phyloP scores from a whole-genome alignment of 2,329 filamentous ascomycete genomes.

The Shiraia sp. region DNA sequence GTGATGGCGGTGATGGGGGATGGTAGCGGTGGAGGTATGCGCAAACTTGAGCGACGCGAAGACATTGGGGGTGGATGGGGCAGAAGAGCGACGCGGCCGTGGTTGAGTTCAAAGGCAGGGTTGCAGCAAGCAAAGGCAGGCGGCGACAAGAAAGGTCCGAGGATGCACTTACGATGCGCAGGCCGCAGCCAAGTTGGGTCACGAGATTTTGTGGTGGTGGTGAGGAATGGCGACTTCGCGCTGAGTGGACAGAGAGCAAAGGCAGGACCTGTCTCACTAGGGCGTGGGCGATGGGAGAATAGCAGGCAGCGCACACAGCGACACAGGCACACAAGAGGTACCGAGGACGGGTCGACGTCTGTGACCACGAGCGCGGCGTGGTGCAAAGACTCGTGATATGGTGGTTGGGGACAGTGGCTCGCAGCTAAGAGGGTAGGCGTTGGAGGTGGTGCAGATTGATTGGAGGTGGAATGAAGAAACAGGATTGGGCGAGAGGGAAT shows the following conservation, averaged over 20 bases:
- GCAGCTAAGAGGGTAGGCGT: conserved; percentile 8
- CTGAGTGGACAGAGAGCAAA: conserved; percentile 26
- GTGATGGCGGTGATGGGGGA: too few relatives aligned
- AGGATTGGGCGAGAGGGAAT: conserved; percentile 30
- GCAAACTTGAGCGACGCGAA: too few relatives aligned
- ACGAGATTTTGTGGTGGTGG: conserved; percentile 39
- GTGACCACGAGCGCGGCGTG: conserved; percentile 26
- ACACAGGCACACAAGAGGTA: too few relatives aligned
- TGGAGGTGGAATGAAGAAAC: conserved; percentile 28
- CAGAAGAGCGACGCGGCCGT: conserved; percentile 6
- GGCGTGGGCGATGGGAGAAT: conserved; percentile 14
- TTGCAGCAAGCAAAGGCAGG: conserved; percentile 7
- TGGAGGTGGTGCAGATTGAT: conserved; percentile 30
- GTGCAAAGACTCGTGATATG: conserved; percentile 32
- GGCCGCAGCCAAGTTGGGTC: conserved; percentile 39
- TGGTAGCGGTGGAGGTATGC: too few relatives aligned
- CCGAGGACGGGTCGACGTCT: conserved; percentile 17
- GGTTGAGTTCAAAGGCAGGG: conserved; percentile 11
- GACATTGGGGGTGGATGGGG: conserved; percentile 10
- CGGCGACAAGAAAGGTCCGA: conserved; percentile 13
- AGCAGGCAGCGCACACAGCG: conserved; percentile 15
- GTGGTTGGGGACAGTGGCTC: conserved; percentile 20
- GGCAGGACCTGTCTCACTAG: conserved; percentile 23
- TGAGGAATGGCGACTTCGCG: conserved; percentile 28
- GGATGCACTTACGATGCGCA: conserved; percentile 39